phyloP scores from a whole-genome alignment of 805 yeast species.

The Starmerella cellae region DNA sequence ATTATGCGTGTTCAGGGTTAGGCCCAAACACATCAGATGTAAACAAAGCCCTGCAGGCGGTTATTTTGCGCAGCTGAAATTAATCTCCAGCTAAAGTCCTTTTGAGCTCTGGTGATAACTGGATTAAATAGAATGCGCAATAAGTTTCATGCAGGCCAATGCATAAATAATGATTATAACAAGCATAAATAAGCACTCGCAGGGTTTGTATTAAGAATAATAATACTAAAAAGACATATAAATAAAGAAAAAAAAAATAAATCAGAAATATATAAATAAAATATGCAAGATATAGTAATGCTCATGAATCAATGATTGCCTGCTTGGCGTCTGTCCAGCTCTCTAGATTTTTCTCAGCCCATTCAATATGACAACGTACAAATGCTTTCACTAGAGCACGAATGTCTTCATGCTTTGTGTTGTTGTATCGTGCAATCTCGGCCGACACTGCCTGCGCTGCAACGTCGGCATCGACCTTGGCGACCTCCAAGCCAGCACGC shows the following conservation, averaged over 20 bases:
- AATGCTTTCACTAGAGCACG: conserved; percentile 40
- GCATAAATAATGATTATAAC: too few relatives aligned
- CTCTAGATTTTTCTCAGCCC: conserved; percentile 57
- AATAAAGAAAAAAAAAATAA: conserved; percentile 3
- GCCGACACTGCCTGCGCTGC: conserved; percentile 34
- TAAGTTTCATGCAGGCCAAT: too few relatives aligned
- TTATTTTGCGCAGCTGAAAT: too few relatives aligned
- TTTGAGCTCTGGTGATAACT: too few relatives aligned
- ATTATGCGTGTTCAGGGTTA: too few relatives aligned
- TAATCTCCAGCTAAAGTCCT: too few relatives aligned
- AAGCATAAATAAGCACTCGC: too few relatives aligned
- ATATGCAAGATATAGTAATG: neutral
- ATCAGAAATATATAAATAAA: neutral
- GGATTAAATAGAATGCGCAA: too few relatives aligned
- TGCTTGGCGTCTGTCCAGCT: conserved; percentile 50
- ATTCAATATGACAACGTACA: conserved; percentile 42
- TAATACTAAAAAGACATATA: too few relatives aligned
- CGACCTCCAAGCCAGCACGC: conserved; percentile 39
- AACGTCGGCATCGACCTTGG: conserved; percentile 40
- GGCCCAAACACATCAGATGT: too few relatives aligned
- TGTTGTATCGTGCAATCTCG: conserved; percentile 37
- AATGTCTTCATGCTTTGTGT: conserved; percentile 38
- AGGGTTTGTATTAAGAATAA: too few relatives aligned
- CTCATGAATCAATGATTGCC: conserved; percentile 17
- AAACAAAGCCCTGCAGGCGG: too few relatives aligned